Evolutionary conservation across 1,139 yeast genomes (phyloP), one percentile per base, ranked within the genome.

Genomic region (Geotrichum europaeum): DNA sequence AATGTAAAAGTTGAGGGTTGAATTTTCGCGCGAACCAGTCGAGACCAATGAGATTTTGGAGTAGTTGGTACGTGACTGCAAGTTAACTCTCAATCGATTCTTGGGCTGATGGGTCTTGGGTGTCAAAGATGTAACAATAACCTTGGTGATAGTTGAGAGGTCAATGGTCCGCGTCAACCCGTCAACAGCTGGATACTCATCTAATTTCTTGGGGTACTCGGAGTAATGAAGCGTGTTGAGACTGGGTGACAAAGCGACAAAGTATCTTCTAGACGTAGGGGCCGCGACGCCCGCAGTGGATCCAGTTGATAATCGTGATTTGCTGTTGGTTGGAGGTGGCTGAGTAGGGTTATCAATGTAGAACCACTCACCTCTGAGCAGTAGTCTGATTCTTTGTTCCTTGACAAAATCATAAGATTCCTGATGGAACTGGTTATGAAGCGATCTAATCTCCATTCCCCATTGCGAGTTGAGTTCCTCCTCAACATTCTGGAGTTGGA

Each of bases 351-450:
- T 76, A 59, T 84, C 87, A 2, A 86, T 80, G 68, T 79, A 85
- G n/a, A 88, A 94, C 96, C 96, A 89, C 2, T 89, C 82, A 3
- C 97, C 96, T 67, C 83, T 84, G 51, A 89, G 82, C 58, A 90
- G 74, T 68, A 85, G 85, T 60, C 87, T 75, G 53, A 87, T 84
- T 66, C 96, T 79, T 73, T 89, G 96, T 70, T 87, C 94, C 63
- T 83, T 80, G n/a, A 89, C 92, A 70, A 87, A 88, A 58, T 86
- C 87, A 65, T 80, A 76, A 0, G 87, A 89, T 69, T 89, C 94
- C 20, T 75, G 74, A 4, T 80, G 73, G 63, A 88, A 76, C 56
- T 79, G 75, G 15, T 75, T 74, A 68, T 84, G 81, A 68, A 89
- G 86, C 49, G 76, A 79, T 10, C 71, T 64, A 56, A 83, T 76